Evolutionary conservation across 495 filamentous ascomycete species (phyloP).

Genomic region (Penicillium turbatum): DNA sequence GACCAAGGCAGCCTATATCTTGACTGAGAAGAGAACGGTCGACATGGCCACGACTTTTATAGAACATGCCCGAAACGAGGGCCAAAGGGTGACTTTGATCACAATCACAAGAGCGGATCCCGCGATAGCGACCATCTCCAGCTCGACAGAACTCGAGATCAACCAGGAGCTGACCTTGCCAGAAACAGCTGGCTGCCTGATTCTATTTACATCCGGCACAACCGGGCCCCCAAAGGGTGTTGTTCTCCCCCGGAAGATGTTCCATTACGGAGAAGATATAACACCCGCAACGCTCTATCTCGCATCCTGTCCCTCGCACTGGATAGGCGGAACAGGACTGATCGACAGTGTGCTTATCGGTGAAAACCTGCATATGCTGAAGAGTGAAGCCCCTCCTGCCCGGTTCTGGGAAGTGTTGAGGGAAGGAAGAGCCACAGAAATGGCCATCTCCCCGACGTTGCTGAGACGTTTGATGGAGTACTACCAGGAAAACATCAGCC

Average conservation of each 20-base stretch:
- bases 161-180: background rate
- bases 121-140: background rate
- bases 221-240: constrained; percentile 8
- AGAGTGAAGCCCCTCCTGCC: background rate
- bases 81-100: background rate
- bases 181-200: constrained; percentile 2
- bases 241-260: constrained; percentile 6
- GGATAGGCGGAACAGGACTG: constrained; percentile 7
- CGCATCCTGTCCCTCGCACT: constrained; percentile 4
- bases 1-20: background rate
- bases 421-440: background rate
- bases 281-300: background rate
- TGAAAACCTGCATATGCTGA: constrained; percentile 1
- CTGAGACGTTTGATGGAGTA: constrained; percentile 6
- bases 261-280: background rate
- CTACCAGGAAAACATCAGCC: constrained; percentile 2
- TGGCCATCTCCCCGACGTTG: background rate
- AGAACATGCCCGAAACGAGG: background rate
- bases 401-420: constrained; percentile 4
- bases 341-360: constrained; percentile 1
- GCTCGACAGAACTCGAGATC: background rate
- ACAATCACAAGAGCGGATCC: background rate
- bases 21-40: background rate
- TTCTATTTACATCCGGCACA: constrained; percentile 4
- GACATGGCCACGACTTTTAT: background rate